Conservation (phyloP, 495 filamentous ascomycete genomes). For the Talaromyces thailandensis region DNA sequence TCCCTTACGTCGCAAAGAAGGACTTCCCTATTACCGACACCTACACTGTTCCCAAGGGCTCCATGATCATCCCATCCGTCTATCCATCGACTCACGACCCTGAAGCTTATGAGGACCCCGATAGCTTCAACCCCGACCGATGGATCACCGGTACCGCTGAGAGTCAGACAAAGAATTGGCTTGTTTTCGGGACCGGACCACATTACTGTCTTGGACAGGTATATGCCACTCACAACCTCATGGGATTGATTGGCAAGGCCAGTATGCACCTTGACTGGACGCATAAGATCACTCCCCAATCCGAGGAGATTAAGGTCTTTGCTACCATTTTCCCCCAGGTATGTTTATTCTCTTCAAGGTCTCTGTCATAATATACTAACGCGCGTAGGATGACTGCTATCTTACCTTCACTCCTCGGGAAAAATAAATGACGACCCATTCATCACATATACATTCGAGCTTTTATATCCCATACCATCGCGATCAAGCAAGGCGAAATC, state of each 20-base stretch:
- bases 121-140: slow-evolving; percentile 78
- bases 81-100: slow-evolving; percentile 90
- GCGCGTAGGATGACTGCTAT: slow-evolving; percentile 42
- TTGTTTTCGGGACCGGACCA: slow-evolving; percentile 92
- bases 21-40: slow-evolving; percentile 82
- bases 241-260: slow-evolving; percentile 90
- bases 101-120: slow-evolving; percentile 83
- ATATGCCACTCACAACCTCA: slow-evolving; percentile 86
- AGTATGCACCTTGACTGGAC: slow-evolving; percentile 84
- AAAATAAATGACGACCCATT: neutral
- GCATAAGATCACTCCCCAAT: slow-evolving; percentile 68
- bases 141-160: slow-evolving; percentile 90
- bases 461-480: neutral
- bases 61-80: slow-evolving; percentile 88
- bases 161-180: slow-evolving; percentile 89
- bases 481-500: neutral
- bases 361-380: slow-evolving; percentile 2
- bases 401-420: slow-evolving; percentile 41
- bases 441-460: neutral
- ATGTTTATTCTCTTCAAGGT: slow-evolving; percentile 17
- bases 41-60: slow-evolving; percentile 86
- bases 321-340: slow-evolving; percentile 97
- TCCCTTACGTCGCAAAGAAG: slow-evolving; percentile 93
- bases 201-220: slow-evolving; percentile 96
- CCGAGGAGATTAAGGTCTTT: slow-evolving; percentile 97